Base-by-base conservation (phyloP, 345 rosid genomes). In the Noccaea bulbosa region DNA sequence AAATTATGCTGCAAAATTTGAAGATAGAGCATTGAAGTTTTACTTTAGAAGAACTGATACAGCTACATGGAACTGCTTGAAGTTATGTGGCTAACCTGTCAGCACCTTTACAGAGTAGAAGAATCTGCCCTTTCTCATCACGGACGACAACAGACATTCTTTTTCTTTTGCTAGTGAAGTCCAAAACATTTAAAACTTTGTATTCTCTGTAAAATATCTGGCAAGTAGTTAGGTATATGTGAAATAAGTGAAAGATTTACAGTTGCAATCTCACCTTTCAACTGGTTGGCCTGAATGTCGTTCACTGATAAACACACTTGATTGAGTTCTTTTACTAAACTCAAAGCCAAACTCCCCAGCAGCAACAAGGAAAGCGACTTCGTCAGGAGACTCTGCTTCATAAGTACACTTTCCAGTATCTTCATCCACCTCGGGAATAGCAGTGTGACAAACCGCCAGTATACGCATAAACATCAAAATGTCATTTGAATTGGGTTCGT, bases 351-450 rank as follows among this genome's bases (percentile, higher is more conserved):
- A 85, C 78, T 90, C 92, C 79, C 82, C 80, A 5, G 97, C 78
- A 8, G 97, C 86, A 63, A 88, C 77, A 50, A 90, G 79, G 74
- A 90, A 90, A 58, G 90, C 77, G 7, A 80, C 88, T 79, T 90
- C 97, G 46, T 90, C 94, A 4, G 93, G 97, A 30, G 97, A 90
- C 71, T 90, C 97, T 44, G 97, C 97, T 78, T 90, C 97, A 33
- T 86, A 90, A 24, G 67, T 86, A 51, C 82, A 71, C 79, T 80
- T 84, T 32, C 77, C 81, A 15, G 70, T 77, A 54, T 68, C 64
- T 68, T 81, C 88, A 65, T 82, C 84, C 76, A 70, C 79, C 67
- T 79, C 67, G 8, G 91, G 92, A 61, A 87, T 84, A 52, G 85
- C 92, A 2, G 92, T 83, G 79, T 89, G 91, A 69, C 96, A 89